Base-by-base conservation (phyloP, 441 rosid species). In the Corymbia citriodora region DNA sequence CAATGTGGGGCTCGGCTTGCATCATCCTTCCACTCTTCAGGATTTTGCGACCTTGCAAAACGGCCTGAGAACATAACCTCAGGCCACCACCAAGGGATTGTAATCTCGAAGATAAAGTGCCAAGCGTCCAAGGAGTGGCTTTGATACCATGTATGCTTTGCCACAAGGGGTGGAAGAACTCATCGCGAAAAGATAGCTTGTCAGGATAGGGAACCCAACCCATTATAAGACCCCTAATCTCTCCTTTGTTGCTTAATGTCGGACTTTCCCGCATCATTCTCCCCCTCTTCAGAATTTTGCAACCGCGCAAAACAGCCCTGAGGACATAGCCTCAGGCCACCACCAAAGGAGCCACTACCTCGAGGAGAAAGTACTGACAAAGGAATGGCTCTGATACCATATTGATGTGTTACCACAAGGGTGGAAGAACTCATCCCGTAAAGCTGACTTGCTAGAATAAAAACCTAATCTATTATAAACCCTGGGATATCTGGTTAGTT, bases 1-100 rank as follows among this genome's bases (percentile, higher is more conserved):
- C 0, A 61, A 12, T 61, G 31, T 12, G 2, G 27, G 31, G 27
- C 16, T 61, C 0, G 2, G 0, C 68, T n/a, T 27, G 2, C n/a
- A 61, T 61, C 31, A 61, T 61, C 68, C 16, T 61, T 27, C 8
- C 16, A 25, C 68, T 27, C 31, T 61, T 1, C 27, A 61, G 31
- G 27, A 61, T 59, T 59, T 9, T 23, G 23, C 25, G 29, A 59
- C 63, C 63, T 59, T 29, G 10, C 0, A 9, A 59, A 59, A 59
- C 0, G 3, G n/a, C 25, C 14, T 23, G 0, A 59, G 14, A 6
- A 59, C 63, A 59, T 23, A 59, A 59, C n/a, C 63, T 59, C 23
- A 29, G n/a, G n/a, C 63, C n/a, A 25, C 29, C 63, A 59, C 65
- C n/a, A 59, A 59, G 65, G n/a, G n/a, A 59, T 29, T 59, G 25